Percentiles rank a stretch among this genome's conserved stretches.
Evolutionary conservation across 2,329 filamentous ascomycete genomes (phyloP).

Genomic region (Trichophyton mentagrophytes): DNA sequence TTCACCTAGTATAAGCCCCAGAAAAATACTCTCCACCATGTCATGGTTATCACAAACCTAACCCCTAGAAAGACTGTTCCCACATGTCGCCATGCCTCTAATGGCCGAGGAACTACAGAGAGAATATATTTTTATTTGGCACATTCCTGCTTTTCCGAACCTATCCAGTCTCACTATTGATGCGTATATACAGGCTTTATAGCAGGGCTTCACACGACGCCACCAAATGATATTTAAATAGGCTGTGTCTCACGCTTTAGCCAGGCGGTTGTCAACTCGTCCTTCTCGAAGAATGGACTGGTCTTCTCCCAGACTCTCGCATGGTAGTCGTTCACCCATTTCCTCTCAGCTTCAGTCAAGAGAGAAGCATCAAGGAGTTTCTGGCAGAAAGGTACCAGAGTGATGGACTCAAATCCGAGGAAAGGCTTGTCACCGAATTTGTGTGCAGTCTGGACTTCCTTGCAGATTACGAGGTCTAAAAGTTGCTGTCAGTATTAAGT

Average conservation of each 20-base stretch:
- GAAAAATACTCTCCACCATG: too few relatives aligned
- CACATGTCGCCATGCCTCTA: too few relatives aligned
- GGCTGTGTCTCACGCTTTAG: conserved; percentile 73
- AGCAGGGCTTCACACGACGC: not conserved
- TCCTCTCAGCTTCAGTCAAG: conserved; percentile 60
- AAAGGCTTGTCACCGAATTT: conserved; percentile 89
- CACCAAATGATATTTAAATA: conserved; percentile 4
- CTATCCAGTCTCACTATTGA: not conserved
- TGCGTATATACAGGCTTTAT: not conserved
- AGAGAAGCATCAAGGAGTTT: conserved; percentile 68
- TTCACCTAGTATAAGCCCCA: not conserved
- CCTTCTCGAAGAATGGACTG: conserved; percentile 58
- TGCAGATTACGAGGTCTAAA: conserved; percentile 70
- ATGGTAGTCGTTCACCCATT: conserved; percentile 82
- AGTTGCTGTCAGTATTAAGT: not conserved
- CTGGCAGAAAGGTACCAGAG: conserved; percentile 87
- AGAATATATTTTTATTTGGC: not conserved
- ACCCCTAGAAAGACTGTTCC: not conserved
- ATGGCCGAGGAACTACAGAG: not conserved
- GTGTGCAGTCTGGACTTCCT: conserved; percentile 73
- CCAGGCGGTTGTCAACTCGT: conserved; percentile 63
- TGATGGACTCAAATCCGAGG: conserved; percentile 91
- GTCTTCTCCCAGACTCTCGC: conserved; percentile 72
- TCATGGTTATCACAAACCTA: not conserved
- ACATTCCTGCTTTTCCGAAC: not conserved